Evolutionary conservation across 1,284 basidiomycete genomes (phyloP).

Genomic region (Ceratorhiza oryzae-sativae): DNA sequence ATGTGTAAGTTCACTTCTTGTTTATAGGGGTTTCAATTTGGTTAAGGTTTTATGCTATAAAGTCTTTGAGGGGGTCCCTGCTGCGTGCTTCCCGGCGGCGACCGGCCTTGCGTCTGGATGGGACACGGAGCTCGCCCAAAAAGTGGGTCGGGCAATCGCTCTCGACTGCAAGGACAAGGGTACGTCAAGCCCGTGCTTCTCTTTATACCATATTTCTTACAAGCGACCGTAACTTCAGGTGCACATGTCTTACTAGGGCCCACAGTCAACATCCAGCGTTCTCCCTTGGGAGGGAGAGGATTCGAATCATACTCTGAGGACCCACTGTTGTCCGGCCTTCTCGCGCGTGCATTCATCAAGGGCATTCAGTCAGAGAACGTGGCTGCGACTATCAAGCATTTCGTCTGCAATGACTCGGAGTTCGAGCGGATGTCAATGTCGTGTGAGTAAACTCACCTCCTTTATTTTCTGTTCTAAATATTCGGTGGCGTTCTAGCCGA

Average conservation of each 20-base stretch:
- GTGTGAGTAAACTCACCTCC: constrained; percentile 20
- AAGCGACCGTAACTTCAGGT: not conserved
- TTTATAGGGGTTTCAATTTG: not conserved
- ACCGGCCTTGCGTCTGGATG: constrained; percentile 45
- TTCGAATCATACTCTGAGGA: constrained; percentile 47
- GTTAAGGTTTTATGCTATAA: not conserved
- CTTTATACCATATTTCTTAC: not conserved
- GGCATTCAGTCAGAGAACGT: constrained; percentile 70
- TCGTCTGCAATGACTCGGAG: constrained; percentile 48
- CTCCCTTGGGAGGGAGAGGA: constrained; percentile 41
- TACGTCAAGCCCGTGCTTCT: not conserved
- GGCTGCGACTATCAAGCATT: constrained; percentile 62
- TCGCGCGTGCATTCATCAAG: constrained; percentile 69
- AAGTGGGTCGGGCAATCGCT: constrained; percentile 42
- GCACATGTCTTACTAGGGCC: constrained; percentile 43
- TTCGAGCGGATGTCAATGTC: constrained; percentile 46
- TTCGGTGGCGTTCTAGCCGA: constrained; percentile 54
- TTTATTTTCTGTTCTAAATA: not conserved
- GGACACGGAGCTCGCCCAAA: constrained; percentile 42
- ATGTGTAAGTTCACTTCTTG: constrained; percentile 28
- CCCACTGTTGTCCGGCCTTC: constrained; percentile 54
- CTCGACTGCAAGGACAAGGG: constrained; percentile 42
- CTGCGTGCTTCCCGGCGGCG: constrained; percentile 41
- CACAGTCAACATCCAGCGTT: constrained; percentile 46
- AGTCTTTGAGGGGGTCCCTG: constrained; percentile 36